phyloP scores from a whole-genome alignment of 2,329 filamentous ascomycete species.

The Scortechinia acanthostroma region DNA sequence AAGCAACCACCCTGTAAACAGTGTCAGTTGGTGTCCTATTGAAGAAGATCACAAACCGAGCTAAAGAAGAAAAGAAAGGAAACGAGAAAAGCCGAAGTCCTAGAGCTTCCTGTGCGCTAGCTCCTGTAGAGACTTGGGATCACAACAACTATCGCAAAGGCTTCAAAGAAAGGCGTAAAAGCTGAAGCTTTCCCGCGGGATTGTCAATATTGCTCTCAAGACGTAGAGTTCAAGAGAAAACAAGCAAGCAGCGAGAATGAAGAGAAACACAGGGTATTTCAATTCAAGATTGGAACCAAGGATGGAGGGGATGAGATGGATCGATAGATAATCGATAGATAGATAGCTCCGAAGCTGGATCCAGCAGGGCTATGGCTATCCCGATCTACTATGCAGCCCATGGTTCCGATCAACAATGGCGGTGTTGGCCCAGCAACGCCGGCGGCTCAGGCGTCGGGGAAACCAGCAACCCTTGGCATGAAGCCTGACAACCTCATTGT shows the following conservation, averaged over 20 bases:
- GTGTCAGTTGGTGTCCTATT: background rate
- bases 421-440: background rate
- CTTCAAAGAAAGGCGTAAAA: background rate
- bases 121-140: background rate
- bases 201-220: background rate
- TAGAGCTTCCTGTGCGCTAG: background rate
- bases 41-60: background rate
- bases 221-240: background rate
- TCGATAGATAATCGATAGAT: background rate
- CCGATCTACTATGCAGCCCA: constrained; percentile 2
- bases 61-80: background rate
- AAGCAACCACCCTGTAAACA: background rate
- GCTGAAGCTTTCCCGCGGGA: too few relatives aligned
- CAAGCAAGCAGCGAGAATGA: background rate
- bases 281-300: background rate
- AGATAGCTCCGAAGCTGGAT: too few relatives aligned
- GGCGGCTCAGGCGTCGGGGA: background rate
- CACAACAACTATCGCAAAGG: too few relatives aligned
- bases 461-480: background rate
- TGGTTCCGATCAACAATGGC: background rate
- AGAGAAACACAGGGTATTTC: background rate
- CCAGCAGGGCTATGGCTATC: background rate
- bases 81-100: background rate
- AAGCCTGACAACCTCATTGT: too few relatives aligned
- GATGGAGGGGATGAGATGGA: background rate